Evolutionary conservation across 306 rosid species (phyloP).

Genomic region (peach (Prunus persica)): DNA sequence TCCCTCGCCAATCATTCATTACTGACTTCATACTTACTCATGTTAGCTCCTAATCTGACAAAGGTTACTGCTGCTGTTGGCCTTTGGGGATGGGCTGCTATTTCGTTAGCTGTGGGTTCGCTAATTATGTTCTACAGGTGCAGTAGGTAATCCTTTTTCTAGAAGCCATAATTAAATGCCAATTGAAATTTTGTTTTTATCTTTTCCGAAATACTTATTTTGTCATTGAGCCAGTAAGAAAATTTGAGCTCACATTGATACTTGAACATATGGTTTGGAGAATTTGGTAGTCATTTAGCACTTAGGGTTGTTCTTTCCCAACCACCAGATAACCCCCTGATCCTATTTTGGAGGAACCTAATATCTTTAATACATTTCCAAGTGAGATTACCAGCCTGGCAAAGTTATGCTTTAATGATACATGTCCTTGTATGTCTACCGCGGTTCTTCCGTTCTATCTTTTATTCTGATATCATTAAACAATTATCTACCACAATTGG

Average conservation of each 20-base stretch:
- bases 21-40: constrained; percentile 32
- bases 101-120: constrained; percentile 54
- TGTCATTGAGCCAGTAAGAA: not conserved
- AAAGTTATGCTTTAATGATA: not conserved
- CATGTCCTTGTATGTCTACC: constrained; percentile 8
- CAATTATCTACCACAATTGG: constrained; percentile 22
- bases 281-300: not conserved
- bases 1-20: constrained; percentile 9
- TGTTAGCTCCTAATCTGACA: constrained; percentile 66
- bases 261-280: not conserved
- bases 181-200: not conserved
- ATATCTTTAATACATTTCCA: not conserved
- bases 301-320: not conserved
- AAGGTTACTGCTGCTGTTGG: constrained; percentile 87
- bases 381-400: not conserved
- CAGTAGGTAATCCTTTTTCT: constrained; percentile 54
- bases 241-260: not conserved
- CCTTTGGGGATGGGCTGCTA: constrained; percentile 81
- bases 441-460: constrained; percentile 4
- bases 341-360: not conserved
- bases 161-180: not conserved
- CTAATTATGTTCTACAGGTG: constrained; percentile 80
- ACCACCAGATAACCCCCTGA: not conserved
- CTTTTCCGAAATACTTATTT: not conserved
- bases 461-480: not conserved